Evolutionary conservation across 2,329 filamentous ascomycete species (phyloP).

Genomic region (Septoria petroselini): DNA sequence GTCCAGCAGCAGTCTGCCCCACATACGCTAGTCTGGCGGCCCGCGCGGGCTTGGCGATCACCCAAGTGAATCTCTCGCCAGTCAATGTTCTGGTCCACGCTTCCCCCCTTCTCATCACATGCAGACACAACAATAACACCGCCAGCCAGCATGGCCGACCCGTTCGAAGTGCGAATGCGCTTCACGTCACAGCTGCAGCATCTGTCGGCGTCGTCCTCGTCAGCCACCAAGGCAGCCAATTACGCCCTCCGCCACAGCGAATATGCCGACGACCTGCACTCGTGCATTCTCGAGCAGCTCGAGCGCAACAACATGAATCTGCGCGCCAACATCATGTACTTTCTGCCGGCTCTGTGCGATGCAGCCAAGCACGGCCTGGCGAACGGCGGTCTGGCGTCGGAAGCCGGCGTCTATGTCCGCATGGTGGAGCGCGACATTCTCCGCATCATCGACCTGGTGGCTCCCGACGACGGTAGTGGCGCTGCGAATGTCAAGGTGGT

Average conservation of each 20-base stretch:
- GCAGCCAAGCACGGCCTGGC: conserved; percentile 68
- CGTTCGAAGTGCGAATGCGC: conserved; percentile 97
- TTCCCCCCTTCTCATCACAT: too few species aligned
- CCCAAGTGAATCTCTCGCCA: too few species aligned
- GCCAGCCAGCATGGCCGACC: conserved; percentile 64
- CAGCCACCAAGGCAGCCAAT: conserved; percentile 85
- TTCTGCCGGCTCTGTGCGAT: conserved; percentile 92
- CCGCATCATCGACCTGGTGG: conserved; percentile 86
- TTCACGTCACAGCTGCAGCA: conserved; percentile 89
- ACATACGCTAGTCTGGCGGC: too few species aligned
- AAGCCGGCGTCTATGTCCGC: conserved; percentile 66
- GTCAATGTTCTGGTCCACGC: too few species aligned
- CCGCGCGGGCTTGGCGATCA: too few species aligned
- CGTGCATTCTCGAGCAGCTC: conserved; percentile 92
- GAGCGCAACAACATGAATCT: conserved; percentile 95
- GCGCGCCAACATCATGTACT: conserved; percentile 98
- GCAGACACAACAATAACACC: too few species aligned
- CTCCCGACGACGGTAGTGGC: conserved; percentile 79
- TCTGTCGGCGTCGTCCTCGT: conserved; percentile 84
- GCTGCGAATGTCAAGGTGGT: conserved; percentile 87
- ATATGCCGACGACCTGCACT: conserved; percentile 95
- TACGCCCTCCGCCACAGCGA: conserved; percentile 93
- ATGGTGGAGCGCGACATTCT: conserved; percentile 96
- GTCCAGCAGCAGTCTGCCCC: too few species aligned
- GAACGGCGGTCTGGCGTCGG: conserved; percentile 44